Base-by-base conservation (phyloP, 2,329 filamentous ascomycete genomes). In the Hirsutella thompsonii region DNA sequence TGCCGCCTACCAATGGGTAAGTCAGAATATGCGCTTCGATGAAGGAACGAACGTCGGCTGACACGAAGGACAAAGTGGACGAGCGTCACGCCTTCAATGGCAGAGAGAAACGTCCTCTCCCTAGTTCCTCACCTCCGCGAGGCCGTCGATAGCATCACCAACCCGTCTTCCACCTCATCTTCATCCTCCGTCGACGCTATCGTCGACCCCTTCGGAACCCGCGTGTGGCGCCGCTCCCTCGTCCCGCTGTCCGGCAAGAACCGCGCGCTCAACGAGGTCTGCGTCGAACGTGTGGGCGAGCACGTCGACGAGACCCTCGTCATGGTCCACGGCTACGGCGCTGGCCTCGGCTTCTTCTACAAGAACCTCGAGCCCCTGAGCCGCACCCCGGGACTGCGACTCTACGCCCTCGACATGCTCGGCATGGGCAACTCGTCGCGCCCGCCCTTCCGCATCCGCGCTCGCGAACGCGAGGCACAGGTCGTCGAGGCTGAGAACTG, bases 291-390 rank as follows among this genome's bases (percentile, higher is more conserved):
- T 38, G 65, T 87, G 1, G 86, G 79, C 29, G 89, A 95, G 56
- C 63, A 80, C 4, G 75, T 78, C 0, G 81, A 93, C 37, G 81
- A 96, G 55, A 92, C 86, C 35, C 69, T 98, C 14, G 90, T 98
- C 36, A 94, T 98, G 77, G 68, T 98, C 4, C 92, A 98, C 57
- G 92, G 92, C 46, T 98, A 98, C 60, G 92, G 92, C 37, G 92
- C 92, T 2, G 92, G 92, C 1, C 72, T 98, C 1, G 92, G 90
- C 19, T 96, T 98, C 64, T 98, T 94, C 70, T 98, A 95, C 70
- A 90, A 92, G 64, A 98, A 98, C 58, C 94, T 94, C 45, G 92
- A 98, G 60, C 79, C 81, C 5, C 65, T 98, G 28, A 89, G 82
- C 36, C 79, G 89, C 16, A 66, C 79, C 1, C 69, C 73, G 21